Evolutionary conservation across 441 rosid genomes (phyloP).

Genomic region (Pelargonium cotyledonis): DNA sequence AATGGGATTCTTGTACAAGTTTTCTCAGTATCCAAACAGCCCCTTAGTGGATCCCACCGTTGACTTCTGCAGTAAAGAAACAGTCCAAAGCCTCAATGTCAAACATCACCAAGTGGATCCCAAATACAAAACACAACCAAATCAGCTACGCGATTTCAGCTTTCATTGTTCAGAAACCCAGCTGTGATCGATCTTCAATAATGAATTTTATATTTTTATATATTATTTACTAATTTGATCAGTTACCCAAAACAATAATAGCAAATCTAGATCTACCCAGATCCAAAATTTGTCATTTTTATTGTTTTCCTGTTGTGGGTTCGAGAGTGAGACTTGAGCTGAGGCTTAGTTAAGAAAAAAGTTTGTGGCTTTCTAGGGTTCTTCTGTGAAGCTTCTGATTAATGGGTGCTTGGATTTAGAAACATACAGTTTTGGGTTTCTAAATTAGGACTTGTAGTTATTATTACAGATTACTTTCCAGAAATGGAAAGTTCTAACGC

Average conservation of each 20-base stretch:
- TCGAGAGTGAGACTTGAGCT: constrained; percentile 15
- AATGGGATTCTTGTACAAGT: not conserved
- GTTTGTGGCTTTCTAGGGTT: constrained; percentile 22
- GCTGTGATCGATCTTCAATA: constrained; percentile 20
- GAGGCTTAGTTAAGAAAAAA: constrained; percentile 21
- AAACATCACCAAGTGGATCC: constrained; percentile 4
- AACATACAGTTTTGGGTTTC: constrained; percentile 3
- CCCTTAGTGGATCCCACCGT: constrained; percentile 13
- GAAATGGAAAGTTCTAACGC: constrained; percentile 63
- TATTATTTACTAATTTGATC: constrained; percentile 17
- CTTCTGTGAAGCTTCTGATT: constrained; percentile 37
- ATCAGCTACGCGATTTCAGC: constrained; percentile 47
- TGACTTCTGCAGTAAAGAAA: constrained; percentile 20
- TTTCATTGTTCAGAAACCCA: constrained; percentile 31
- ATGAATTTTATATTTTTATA: constrained; percentile 4
- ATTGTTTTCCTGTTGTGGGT: constrained; percentile 18
- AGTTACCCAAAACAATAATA: constrained; percentile 19
- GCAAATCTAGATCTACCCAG: constrained; percentile 45
- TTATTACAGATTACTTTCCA: constrained; percentile 21
- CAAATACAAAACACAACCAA: not conserved
- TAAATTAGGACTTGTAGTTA: constrained; percentile 17
- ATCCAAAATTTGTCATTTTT: constrained; percentile 32
- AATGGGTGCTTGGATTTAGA: constrained; percentile 8
- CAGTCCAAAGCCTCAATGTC: constrained; percentile 5
- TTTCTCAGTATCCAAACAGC: constrained; percentile 14